Conservation (phyloP, 2,329 filamentous ascomycete species). For the Talaromyces sp. region DNA sequence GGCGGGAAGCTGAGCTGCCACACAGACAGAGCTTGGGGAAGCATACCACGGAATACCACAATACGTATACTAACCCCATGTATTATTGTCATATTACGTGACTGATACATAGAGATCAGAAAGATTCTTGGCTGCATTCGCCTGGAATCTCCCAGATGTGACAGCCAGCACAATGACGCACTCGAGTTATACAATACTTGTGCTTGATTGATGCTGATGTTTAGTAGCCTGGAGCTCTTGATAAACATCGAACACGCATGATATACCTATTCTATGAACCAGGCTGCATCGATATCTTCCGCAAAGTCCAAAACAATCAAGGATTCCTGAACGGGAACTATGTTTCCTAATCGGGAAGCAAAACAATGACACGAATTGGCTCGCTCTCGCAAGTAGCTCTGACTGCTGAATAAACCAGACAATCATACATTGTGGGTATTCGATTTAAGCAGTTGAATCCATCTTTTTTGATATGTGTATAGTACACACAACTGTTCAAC, state of each 20-base stretch:
- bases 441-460: neutral
- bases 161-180: constrained; percentile 4
- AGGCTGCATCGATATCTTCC: neutral
- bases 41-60: neutral
- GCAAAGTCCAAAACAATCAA: neutral
- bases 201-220: neutral
- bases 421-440: neutral
- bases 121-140: constrained; percentile 2
- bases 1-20: constrained; percentile 13
- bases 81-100: no score
- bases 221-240: no score
- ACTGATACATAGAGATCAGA: neutral
- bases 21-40: neutral
- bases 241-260: no score
- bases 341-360: constrained; percentile 1
- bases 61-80: neutral
- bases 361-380: neutral
- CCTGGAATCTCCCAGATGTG: neutral
- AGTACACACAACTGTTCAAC: neutral
- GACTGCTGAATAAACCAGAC: neutral
- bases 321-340: constrained; percentile 4
- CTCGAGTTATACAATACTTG: neutral
- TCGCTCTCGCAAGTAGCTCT: neutral
- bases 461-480: neutral
- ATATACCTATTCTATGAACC: no score